phyloP scores from a whole-genome alignment of 306 rosid species.

The Casuarina cunninghamiana region DNA sequence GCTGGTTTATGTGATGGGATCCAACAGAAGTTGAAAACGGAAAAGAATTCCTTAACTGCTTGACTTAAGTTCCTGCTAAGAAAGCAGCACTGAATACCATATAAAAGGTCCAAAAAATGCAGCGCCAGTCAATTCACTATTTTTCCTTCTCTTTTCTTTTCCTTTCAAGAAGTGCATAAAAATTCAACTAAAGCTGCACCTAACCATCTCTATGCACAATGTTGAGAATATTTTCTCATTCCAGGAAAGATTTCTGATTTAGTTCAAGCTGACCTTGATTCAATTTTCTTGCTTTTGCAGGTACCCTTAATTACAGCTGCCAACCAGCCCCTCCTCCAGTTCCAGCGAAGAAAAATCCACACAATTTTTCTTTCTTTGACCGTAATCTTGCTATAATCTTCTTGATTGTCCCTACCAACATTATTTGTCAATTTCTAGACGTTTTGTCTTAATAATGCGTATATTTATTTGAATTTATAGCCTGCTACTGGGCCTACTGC shows the following conservation, averaged over 20 bases:
- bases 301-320: constrained; percentile 64
- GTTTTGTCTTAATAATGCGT: not conserved
- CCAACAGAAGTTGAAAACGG: not conserved
- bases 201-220: not conserved
- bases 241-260: not conserved
- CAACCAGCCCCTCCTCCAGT: constrained; percentile 79
- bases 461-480: constrained; percentile 27
- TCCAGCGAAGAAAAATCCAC: constrained; percentile 43
- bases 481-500: constrained; percentile 85
- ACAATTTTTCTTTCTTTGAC: constrained; percentile 54
- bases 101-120: too few relatives aligned
- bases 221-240: too few relatives aligned
- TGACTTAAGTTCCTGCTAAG: not conserved
- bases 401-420: not conserved
- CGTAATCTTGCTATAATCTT: constrained; percentile 37
- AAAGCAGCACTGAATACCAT: not conserved
- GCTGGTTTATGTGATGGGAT: too few relatives aligned
- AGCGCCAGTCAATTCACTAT: too few relatives aligned
- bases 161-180: too few relatives aligned
- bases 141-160: not conserved
- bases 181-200: not conserved
- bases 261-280: not conserved
- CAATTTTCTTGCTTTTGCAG: constrained; percentile 33
- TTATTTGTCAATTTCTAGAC: not conserved
- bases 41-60: not conserved